phyloP scores from a whole-genome alignment of 768 basidiomycete species.

The Kwoniella europaea region DNA sequence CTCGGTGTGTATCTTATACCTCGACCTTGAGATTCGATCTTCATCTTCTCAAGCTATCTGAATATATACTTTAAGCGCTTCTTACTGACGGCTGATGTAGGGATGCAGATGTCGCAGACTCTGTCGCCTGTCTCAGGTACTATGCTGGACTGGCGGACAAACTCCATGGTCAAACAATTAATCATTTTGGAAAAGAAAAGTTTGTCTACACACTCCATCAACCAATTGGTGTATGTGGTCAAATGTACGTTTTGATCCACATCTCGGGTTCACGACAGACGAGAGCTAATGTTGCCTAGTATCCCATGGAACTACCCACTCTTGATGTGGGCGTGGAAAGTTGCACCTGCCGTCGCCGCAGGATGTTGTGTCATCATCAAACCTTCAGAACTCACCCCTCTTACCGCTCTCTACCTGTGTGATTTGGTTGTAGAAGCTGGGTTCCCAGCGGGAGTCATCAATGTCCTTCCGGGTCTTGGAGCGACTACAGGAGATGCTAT shows the following conservation, averaged over 20 bases:
- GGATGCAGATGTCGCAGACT: conserved; percentile 62
- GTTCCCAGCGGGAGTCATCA: conserved; percentile 86
- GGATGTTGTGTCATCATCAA: conserved; percentile 81
- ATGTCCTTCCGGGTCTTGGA: conserved; percentile 76
- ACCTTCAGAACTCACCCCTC: conserved; percentile 78
- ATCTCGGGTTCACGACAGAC: background rate
- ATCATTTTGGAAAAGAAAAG: conserved; percentile 65
- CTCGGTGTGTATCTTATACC: conserved; percentile 28
- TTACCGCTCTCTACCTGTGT: conserved; percentile 64
- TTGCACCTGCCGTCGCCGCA: conserved; percentile 75
- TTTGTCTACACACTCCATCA: conserved; percentile 73
- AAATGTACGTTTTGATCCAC: conserved; percentile 44
- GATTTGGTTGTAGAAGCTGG: conserved; percentile 72
- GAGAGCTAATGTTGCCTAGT: conserved; percentile 56
- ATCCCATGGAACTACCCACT: conserved; percentile 71
- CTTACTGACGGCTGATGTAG: conserved; percentile 37
- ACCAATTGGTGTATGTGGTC: conserved; percentile 62
- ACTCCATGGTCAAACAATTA: conserved; percentile 72
- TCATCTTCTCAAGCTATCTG: background rate
- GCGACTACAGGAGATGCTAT: conserved; percentile 76
- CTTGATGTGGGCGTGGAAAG: conserved; percentile 74
- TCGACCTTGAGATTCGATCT: too few species aligned
- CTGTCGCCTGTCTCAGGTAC: conserved; percentile 68
- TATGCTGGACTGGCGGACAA: conserved; percentile 93
- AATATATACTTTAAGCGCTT: too few species aligned